Percentiles rank a stretch among this genome's conserved stretches.
phyloP scores from a whole-genome alignment of 371 early-diverging fungal genomes.

The Rhizopus stolonifer region DNA sequence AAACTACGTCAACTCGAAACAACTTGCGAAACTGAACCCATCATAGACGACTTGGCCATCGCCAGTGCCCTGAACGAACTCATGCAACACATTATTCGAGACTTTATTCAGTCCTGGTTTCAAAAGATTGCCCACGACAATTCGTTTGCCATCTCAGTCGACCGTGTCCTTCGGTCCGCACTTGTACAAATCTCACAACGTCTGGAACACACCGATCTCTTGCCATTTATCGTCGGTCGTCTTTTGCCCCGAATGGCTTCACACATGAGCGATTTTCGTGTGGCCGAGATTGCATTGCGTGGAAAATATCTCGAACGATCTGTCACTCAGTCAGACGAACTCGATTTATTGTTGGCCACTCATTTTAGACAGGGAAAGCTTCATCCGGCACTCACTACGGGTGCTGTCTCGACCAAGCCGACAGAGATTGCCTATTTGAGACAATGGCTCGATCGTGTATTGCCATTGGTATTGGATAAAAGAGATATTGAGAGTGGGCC shows the following conservation, averaged over 20 bases:
- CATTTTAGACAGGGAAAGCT: conserved; percentile 61
- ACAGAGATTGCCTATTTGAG: conserved; percentile 71
- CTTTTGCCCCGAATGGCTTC: conserved; percentile 66
- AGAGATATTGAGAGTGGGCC: conserved; percentile 57
- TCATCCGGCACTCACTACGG: conserved; percentile 61
- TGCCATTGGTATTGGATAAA: conserved; percentile 61
- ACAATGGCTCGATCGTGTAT: conserved; percentile 55
- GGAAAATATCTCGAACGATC: conserved; percentile 55
- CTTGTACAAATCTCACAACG: conserved; percentile 37
- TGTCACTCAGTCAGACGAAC: conserved; percentile 58
- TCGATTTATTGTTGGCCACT: conserved; percentile 62
- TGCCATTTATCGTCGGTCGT: conserved; percentile 56
- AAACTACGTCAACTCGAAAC: conserved; percentile 13
- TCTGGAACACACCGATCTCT: conserved; percentile 56
- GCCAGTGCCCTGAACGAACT: conserved; percentile 46
- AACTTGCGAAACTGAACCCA: background rate
- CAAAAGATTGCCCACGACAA: conserved; percentile 38
- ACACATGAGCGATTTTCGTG: conserved; percentile 69
- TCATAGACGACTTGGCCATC: conserved; percentile 19
- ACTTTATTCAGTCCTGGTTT: conserved; percentile 62
- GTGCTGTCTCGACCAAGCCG: conserved; percentile 47
- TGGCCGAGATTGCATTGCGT: conserved; percentile 60
- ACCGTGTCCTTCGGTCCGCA: conserved; percentile 48
- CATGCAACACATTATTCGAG: conserved; percentile 46
- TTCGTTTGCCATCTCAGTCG: conserved; percentile 42